These are phyloP conservation scores for Moesziomyces parantarcticus DNA, from an alignment of 1,284 basidiomycete genomes.

Conservation along the genomic window DNA sequence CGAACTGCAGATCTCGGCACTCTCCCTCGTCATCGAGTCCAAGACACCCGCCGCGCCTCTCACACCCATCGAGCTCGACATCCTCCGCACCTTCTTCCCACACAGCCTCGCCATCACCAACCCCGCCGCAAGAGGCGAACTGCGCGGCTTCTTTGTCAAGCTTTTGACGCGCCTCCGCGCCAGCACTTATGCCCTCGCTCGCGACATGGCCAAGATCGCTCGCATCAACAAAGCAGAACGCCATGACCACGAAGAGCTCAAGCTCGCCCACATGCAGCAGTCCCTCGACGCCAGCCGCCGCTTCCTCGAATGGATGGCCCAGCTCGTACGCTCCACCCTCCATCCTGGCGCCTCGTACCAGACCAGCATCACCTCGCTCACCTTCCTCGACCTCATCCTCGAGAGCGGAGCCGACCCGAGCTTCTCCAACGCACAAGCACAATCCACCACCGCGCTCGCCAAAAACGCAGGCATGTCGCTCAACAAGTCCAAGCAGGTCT, in stretches of 20 bases:
- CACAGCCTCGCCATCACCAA: conserved; percentile 52
- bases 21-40: conserved; percentile 54
- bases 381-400: conserved; percentile 54
- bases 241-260: conserved; percentile 32
- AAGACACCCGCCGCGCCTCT: conserved; percentile 50
- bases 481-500: conserved; percentile 55
- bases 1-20: conserved; percentile 54
- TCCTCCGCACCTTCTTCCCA: conserved; percentile 48
- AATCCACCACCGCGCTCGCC: conserved; percentile 19
- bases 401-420: conserved; percentile 47
- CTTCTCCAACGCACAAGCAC: conserved; percentile 18
- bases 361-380: conserved; percentile 51
- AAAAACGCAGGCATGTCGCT: conserved; percentile 51
- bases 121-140: conserved; percentile 53
- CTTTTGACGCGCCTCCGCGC: conserved; percentile 57
- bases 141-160: conserved; percentile 57
- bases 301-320: conserved; percentile 43
- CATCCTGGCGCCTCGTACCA: conserved; percentile 64
- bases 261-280: conserved; percentile 22
- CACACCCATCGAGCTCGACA: conserved; percentile 33
- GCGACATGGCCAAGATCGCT: conserved; percentile 38
- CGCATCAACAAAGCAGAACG: conserved; percentile 37
- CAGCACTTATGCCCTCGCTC: conserved; percentile 46
- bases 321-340: conserved; percentile 35
- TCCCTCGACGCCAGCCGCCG: conserved; percentile 27